Percentiles rank a stretch among this genome's conserved stretches.
Evolutionary conservation across 2,329 filamentous ascomycete species (phyloP).

Genomic region (Penicillium sp.): DNA sequence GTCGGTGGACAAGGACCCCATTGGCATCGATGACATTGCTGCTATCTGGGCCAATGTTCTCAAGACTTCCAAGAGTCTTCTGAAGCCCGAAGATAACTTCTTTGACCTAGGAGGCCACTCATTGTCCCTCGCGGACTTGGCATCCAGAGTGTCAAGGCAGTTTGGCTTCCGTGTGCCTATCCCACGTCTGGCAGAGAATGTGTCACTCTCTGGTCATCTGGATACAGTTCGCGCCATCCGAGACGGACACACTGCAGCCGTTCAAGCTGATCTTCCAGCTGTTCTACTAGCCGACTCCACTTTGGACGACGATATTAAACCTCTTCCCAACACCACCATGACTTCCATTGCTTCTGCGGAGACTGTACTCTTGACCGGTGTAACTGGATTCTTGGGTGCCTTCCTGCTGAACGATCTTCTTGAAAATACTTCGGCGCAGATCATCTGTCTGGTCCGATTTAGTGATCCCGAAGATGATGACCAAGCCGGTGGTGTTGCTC

Average conservation of each 20-base stretch:
- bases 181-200: slow-evolving; percentile 67
- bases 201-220: slow-evolving; percentile 71
- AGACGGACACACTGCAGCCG: slow-evolving; percentile 70
- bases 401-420: slow-evolving; percentile 70
- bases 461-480: slow-evolving; percentile 66
- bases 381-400: slow-evolving; percentile 73
- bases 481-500: slow-evolving; percentile 66
- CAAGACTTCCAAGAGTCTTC: slow-evolving; percentile 60
- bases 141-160: slow-evolving; percentile 65
- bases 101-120: slow-evolving; percentile 82
- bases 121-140: slow-evolving; percentile 72
- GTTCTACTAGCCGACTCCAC: slow-evolving; percentile 66
- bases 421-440: slow-evolving; percentile 66
- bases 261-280: slow-evolving; percentile 73
- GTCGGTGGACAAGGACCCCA: slow-evolving; percentile 60
- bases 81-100: slow-evolving; percentile 72
- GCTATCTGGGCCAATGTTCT: slow-evolving; percentile 72
- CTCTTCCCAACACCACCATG: slow-evolving; percentile 52
- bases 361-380: slow-evolving; percentile 71
- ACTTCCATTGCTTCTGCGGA: slow-evolving; percentile 64
- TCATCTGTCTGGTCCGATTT: slow-evolving; percentile 73
- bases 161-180: slow-evolving; percentile 75
- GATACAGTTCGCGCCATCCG: slow-evolving; percentile 69
- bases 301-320: slow-evolving; percentile 69
- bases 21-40: slow-evolving; percentile 66